Conservation (phyloP, 495 filamentous ascomycete genomes). For the Hypoxylon fragiforme region DNA sequence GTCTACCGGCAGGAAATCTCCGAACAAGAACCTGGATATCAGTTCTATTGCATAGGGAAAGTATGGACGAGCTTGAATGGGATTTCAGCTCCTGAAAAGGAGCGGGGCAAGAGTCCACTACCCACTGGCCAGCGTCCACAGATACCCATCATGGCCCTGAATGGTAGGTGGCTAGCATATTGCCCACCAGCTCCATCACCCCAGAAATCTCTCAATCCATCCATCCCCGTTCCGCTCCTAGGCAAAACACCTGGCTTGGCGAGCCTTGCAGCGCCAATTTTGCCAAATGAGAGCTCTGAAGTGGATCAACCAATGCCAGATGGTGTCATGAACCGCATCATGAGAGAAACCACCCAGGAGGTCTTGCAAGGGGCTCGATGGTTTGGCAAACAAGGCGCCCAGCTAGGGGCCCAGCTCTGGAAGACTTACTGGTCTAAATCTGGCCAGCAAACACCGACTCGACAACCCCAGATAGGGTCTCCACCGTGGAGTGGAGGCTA, state of each 20-base stretch:
- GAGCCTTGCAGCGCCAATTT: conserved; percentile 70
- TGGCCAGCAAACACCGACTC: conserved; percentile 41
- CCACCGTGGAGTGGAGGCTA: conserved; percentile 46
- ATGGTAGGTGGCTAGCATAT: conserved; percentile 81
- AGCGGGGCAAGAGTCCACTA: conserved; percentile 40
- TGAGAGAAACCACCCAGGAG: conserved; percentile 86
- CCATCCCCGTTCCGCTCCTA: conserved; percentile 48
- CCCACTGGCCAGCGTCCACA: conserved; percentile 49
- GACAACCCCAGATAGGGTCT: conserved; percentile 46
- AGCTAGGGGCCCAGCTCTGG: conserved; percentile 64
- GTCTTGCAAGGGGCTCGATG: conserved; percentile 85
- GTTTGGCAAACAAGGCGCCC: conserved; percentile 72
- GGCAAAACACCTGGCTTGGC: conserved; percentile 67
- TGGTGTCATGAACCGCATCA: conserved; percentile 79
- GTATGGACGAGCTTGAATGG: conserved; percentile 81
- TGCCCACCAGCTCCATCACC: conserved; percentile 75
- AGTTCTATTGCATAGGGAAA: conserved; percentile 74
- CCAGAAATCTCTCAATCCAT: conserved; percentile 67
- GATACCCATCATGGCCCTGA: conserved; percentile 72
- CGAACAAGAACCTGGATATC: conserved; percentile 37
- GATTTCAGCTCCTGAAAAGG: conserved; percentile 52
- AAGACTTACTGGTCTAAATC: conserved; percentile 83
- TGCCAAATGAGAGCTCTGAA: conserved; percentile 72
- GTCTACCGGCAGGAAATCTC: conserved; percentile 58
- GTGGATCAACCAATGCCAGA: conserved; percentile 80